These are phyloP conservation scores for Gracilaria gracilis DNA, from an alignment of 23 red algal species.

Conservation along the genomic window DNA sequence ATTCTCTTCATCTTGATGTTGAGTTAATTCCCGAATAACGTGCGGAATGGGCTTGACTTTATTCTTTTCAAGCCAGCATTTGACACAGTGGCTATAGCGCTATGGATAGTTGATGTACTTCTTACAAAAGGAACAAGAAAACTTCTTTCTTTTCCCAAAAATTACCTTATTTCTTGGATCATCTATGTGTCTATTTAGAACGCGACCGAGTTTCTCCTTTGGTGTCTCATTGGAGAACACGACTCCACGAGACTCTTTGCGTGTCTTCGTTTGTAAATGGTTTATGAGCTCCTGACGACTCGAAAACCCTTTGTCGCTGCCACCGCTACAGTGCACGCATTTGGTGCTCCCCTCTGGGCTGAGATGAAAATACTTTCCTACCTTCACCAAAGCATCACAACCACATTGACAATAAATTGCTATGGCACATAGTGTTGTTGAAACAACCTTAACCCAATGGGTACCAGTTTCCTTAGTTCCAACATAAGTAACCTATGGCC, in stretches of 20 bases:
- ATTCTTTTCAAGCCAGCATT: not conserved
- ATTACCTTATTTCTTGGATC: not conserved
- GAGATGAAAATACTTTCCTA: not conserved
- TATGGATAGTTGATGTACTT: not conserved
- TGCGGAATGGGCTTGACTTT: not conserved
- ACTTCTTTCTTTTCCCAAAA: not conserved
- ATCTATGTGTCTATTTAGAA: not conserved
- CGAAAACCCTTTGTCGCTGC: not conserved
- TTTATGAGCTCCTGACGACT: not conserved
- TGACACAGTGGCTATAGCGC: not conserved
- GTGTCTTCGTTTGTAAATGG: not conserved
- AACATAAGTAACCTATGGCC: too few species aligned
- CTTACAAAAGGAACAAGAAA: not conserved
- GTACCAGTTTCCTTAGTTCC: not conserved
- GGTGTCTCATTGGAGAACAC: not conserved
- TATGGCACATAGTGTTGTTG: not conserved
- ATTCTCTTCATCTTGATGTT: too few species aligned
- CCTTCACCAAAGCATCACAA: not conserved
- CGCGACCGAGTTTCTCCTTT: not conserved
- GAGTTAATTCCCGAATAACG: too few species aligned
- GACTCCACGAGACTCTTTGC: not conserved
- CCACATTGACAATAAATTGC: not conserved
- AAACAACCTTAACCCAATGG: not conserved
- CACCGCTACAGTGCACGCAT: not conserved
- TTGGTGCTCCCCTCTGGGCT: not conserved